These are phyloP conservation scores for Penicillium ochrochloron DNA, from an alignment of 495 filamentous ascomycete species.

Conservation along the genomic window DNA sequence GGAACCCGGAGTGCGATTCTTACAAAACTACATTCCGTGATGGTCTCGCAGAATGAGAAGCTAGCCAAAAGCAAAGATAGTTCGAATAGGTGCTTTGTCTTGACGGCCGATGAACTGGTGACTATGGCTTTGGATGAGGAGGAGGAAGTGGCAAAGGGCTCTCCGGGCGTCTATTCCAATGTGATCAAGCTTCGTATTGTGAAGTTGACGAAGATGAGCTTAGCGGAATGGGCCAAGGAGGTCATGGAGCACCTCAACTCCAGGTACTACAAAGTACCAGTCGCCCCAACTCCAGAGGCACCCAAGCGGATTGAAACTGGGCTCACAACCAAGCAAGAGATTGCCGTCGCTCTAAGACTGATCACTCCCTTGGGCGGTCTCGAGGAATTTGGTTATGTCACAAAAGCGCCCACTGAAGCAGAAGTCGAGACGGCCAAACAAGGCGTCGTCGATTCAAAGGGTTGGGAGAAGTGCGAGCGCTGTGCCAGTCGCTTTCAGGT, in stretches of 20 bases:
- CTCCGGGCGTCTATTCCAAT: constrained; percentile 73
- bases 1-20: constrained; percentile 68
- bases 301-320: constrained; percentile 63
- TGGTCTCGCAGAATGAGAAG: constrained; percentile 69
- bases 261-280: constrained; percentile 44
- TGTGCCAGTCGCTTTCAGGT: constrained; percentile 88
- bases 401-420: constrained; percentile 59
- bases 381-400: constrained; percentile 74
- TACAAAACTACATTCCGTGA: constrained; percentile 73
- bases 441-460: constrained; percentile 66
- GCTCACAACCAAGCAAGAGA: constrained; percentile 67
- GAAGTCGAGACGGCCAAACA: constrained; percentile 65
- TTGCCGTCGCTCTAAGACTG: constrained; percentile 63
- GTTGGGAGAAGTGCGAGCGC: constrained; percentile 88
- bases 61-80: constrained; percentile 54
- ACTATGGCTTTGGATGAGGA: constrained; percentile 83
- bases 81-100: constrained; percentile 59
- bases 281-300: constrained; percentile 21
- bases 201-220: constrained; percentile 70
- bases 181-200: constrained; percentile 79
- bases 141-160: constrained; percentile 70
- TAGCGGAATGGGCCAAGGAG: constrained; percentile 65
- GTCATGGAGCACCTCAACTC: constrained; percentile 46
- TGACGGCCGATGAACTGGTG: constrained; percentile 73
- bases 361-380: constrained; percentile 63